A percentile compares a stretch with the other conserved stretches of the same genome.
phyloP scores from a whole-genome alignment of 805 yeast species.

The Spathaspora passalidarum region DNA sequence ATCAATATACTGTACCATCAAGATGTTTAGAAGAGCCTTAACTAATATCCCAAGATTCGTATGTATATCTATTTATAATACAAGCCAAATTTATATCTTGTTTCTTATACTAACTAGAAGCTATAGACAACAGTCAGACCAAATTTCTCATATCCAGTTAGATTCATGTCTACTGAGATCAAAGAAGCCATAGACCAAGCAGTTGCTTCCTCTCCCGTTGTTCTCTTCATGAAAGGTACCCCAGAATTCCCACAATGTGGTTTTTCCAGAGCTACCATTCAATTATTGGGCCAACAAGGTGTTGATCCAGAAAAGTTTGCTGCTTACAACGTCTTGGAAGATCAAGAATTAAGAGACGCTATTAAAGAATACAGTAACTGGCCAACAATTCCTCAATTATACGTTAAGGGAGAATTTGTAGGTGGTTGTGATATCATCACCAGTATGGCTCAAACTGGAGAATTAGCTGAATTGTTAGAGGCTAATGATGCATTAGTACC shows the following conservation, averaged over 20 bases:
- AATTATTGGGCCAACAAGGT: conserved; percentile 91
- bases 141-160: conserved; percentile 7
- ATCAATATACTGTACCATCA: background rate
- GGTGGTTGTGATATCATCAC: conserved; percentile 97
- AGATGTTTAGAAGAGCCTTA: conserved; percentile 7
- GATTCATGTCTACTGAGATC: conserved; percentile 74
- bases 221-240: conserved; percentile 96
- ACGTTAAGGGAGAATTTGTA: conserved; percentile 84
- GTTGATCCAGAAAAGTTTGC: conserved; percentile 96
- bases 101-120: background rate
- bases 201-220: conserved; percentile 87
- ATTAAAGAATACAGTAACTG: conserved; percentile 93
- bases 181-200: conserved; percentile 83
- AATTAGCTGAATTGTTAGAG: conserved; percentile 80
- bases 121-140: background rate
- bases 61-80: background rate
- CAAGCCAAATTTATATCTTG: background rate
- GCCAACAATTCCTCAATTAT: conserved; percentile 98
- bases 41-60: conserved; percentile 3
- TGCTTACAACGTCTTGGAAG: conserved; percentile 94
- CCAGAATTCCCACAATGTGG: conserved; percentile 99
- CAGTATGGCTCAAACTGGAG: conserved; percentile 90
- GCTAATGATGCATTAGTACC: conserved; percentile 75
- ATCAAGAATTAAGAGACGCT: conserved; percentile 89
- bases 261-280: conserved; percentile 91